Evolutionary conservation across 2,329 filamentous ascomycete species (phyloP).

Genomic region (Verticillium alfalfae): DNA sequence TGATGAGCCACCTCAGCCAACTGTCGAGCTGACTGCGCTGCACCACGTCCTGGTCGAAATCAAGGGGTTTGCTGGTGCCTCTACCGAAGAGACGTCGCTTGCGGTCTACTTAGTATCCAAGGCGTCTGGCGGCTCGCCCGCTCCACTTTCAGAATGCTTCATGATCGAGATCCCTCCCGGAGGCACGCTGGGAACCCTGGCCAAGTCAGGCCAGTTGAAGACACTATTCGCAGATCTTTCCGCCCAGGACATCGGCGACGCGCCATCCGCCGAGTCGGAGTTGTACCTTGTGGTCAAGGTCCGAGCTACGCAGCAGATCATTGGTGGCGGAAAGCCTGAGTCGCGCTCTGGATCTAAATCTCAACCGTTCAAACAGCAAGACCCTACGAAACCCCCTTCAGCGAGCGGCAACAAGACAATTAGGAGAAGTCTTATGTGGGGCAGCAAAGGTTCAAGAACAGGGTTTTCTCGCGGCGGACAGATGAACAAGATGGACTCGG

Average conservation of each 20-base stretch:
- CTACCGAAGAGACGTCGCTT: conserved; percentile 69
- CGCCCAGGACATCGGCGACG: conserved; percentile 64
- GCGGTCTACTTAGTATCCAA: conserved; percentile 75
- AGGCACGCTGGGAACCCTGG: conserved; percentile 61
- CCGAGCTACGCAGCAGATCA: conserved; percentile 51
- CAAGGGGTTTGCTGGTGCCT: conserved; percentile 72
- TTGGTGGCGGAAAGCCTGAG: conserved; percentile 34
- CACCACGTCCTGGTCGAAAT: conserved; percentile 83
- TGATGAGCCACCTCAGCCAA: conserved; percentile 68
- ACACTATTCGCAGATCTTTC: conserved; percentile 86
- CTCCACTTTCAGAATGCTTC: conserved; percentile 77
- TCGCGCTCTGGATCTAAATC: conserved; percentile 46
- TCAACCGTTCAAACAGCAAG: conserved; percentile 28
- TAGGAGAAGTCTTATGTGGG: conserved; percentile 58
- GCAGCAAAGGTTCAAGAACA: conserved; percentile 44
- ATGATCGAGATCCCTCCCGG: conserved; percentile 71
- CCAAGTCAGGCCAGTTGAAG: conserved; percentile 64
- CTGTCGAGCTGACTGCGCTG: conserved; percentile 63
- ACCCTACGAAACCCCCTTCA: conserved; percentile 33
- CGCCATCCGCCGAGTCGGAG: conserved; percentile 59
- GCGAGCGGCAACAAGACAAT: conserved; percentile 38
- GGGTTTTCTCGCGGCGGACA: conserved; percentile 46
- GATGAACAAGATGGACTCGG: conserved; percentile 45
- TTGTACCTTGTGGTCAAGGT: conserved; percentile 83
- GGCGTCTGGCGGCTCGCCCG: conserved; percentile 54